These are phyloP conservation scores for Rhizopogon salebrosus DNA, from an alignment of 768 basidiomycete species.

Conservation along the genomic window DNA sequence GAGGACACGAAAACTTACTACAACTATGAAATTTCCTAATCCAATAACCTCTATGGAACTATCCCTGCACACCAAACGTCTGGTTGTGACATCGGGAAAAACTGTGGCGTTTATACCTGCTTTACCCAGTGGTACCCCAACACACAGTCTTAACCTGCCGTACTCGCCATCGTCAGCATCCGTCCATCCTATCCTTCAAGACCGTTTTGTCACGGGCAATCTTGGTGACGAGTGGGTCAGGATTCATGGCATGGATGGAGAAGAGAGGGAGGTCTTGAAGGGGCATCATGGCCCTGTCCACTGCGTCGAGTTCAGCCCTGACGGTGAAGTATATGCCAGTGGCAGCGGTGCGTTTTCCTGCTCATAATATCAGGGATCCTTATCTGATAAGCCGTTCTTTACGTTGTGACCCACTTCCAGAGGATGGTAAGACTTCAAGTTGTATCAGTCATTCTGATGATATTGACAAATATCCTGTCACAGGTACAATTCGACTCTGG, in stretches of 20 bases:
- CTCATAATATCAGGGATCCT: slow-evolving; percentile 3
- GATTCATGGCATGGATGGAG: slow-evolving; percentile 85
- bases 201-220: slow-evolving; percentile 91
- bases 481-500: slow-evolving; percentile 94
- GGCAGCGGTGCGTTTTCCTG: slow-evolving; percentile 73
- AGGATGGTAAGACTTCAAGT: slow-evolving; percentile 53
- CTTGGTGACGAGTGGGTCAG: slow-evolving; percentile 94
- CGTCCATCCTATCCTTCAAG: slow-evolving; percentile 82
- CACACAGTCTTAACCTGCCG: slow-evolving; percentile 72
- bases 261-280: slow-evolving; percentile 87
- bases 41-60: slow-evolving; percentile 95
- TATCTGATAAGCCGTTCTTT: slow-evolving; percentile 6
- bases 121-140: slow-evolving; percentile 53
- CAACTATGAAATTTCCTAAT: slow-evolving; percentile 64
- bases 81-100: slow-evolving; percentile 89
- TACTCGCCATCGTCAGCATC: slow-evolving; percentile 94
- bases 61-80: slow-evolving; percentile 70
- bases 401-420: slow-evolving; percentile 29
- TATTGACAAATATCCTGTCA: slow-evolving; percentile 7
- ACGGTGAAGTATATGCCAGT: slow-evolving; percentile 96
- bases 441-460: not conserved
- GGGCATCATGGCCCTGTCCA: slow-evolving; percentile 98
- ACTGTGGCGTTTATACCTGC: slow-evolving; percentile 89
- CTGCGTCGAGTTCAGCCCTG: slow-evolving; percentile 89
- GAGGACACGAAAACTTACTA: slow-evolving; percentile 67